Evolutionary conservation across 306 rosid species (phyloP), one percentile per base, ranked within the genome.

Genomic region (Medicago ruthenica): DNA sequence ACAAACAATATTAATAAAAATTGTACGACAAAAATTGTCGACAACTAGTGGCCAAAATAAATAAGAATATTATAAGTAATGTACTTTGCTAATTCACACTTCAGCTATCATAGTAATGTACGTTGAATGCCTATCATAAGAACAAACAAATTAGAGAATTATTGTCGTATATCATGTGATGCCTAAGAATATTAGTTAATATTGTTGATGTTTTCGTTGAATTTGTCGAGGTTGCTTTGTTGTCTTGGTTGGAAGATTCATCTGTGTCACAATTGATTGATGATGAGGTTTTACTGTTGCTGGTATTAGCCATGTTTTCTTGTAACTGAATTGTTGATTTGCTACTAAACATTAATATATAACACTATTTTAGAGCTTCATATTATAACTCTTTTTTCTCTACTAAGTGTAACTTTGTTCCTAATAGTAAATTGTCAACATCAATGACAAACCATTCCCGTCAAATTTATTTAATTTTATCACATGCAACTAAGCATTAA

Each of bases 381-480:
- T 27, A 27, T 27, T 27, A 27, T 27, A 27, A 27, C 31, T 27
- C 37, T 31, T 31, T 31, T 34, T 5, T 34, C 37, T 34, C 37
- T 34, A 34, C 37, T 34, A 48, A 15, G 55, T 48, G 18, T n/a
- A 16, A 53, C 7, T 53, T 9, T 17, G 24, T 53, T 17, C 8
- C 24, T 53, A 8, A 17, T 53, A 53, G 75, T 47, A 72, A 72
- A 1, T 6, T 39, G 63, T 82, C 77, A 20, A 73, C 76, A 80
- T 86, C 89, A 74, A 67, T 67, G 76, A 64, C 79, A 73, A 45
- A 70, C 58, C 81, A 40, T 68, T 40, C 16, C 51, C 8, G 51
- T 45, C 51, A 45, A 45, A 45, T 12, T 45, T 13, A 45, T 45
- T 45, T 45, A 45, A 45, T 45, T 45, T 12, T n/a, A 13, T 45